phyloP scores from a whole-genome alignment of 257 asterid species.

The Solanum bulbocastanum region DNA sequence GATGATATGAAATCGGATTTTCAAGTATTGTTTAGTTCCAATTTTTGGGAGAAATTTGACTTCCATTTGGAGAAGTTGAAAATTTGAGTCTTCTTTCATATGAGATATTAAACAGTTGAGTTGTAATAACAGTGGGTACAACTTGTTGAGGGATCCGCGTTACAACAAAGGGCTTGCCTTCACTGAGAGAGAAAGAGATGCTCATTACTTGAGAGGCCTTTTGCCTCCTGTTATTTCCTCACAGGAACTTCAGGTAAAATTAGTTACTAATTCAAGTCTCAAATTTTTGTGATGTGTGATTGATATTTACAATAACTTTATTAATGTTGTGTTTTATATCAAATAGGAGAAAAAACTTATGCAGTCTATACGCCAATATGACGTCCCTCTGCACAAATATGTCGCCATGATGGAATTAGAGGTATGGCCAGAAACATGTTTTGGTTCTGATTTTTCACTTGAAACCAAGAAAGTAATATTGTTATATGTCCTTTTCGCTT shows the following conservation, averaged over 20 bases:
- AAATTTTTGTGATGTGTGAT: background rate
- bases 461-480: background rate
- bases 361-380: constrained; percentile 52
- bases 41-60: too few relatives aligned
- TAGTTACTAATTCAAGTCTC: background rate
- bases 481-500: background rate
- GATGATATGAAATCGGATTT: too few relatives aligned
- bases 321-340: background rate
- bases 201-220: constrained; percentile 20
- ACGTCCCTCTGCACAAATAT: constrained; percentile 66
- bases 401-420: constrained; percentile 86
- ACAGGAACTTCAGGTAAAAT: constrained; percentile 13
- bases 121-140: constrained; percentile 11
- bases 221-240: constrained; percentile 10
- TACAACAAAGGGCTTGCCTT: constrained; percentile 19
- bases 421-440: constrained; percentile 9
- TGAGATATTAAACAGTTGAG: background rate
- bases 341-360: constrained; percentile 39
- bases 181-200: constrained; percentile 14
- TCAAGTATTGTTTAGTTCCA: too few relatives aligned
- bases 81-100: too few relatives aligned
- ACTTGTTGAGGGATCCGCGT: constrained; percentile 16
- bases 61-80: too few relatives aligned
- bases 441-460: background rate
- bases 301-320: background rate